Conservation (phyloP, 345 rosid species). For the Carallia pectinifolia region DNA sequence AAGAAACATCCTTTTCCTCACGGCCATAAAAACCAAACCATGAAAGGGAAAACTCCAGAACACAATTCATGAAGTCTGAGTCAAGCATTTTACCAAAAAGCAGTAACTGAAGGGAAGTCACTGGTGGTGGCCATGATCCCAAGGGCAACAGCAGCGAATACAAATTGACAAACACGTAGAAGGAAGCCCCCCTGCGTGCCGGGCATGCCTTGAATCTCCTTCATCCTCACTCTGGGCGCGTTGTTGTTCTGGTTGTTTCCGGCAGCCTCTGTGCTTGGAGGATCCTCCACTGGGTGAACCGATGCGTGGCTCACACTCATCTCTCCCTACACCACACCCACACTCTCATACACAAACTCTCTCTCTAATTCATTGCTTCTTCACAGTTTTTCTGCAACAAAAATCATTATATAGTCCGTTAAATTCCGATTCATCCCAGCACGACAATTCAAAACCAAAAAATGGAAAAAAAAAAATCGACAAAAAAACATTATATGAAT, state of each 20-base stretch:
- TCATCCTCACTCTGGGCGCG: conserved; percentile 56
- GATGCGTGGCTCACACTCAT: conserved; percentile 93
- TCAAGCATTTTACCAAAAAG: conserved; percentile 47
- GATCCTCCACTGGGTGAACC: conserved; percentile 71
- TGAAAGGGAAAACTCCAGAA: not conserved
- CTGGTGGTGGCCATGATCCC: conserved; percentile 63
- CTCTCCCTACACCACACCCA: conserved; percentile 26
- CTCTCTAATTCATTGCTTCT: conserved; percentile 32
- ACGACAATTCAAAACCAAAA: no score
- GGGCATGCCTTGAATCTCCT: conserved; percentile 68
- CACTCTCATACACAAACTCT: not conserved
- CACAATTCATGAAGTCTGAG: not conserved
- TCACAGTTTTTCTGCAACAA: conserved; percentile 1
- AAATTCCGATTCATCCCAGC: no score
- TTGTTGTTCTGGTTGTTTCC: conserved; percentile 34
- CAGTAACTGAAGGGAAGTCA: conserved; percentile 70
- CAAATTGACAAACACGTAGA: conserved; percentile 54
- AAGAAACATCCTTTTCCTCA: no score
- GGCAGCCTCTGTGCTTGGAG: conserved; percentile 43
- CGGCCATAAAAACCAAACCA: not conserved
- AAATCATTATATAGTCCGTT: no score
- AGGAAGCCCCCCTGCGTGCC: conserved; percentile 64
- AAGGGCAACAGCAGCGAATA: conserved; percentile 59
- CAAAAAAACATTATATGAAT: no score
- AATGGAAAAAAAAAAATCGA: no score